Evolutionary conservation across 495 filamentous ascomycete species (phyloP).

Genomic region (Aspergillus panamensis): DNA sequence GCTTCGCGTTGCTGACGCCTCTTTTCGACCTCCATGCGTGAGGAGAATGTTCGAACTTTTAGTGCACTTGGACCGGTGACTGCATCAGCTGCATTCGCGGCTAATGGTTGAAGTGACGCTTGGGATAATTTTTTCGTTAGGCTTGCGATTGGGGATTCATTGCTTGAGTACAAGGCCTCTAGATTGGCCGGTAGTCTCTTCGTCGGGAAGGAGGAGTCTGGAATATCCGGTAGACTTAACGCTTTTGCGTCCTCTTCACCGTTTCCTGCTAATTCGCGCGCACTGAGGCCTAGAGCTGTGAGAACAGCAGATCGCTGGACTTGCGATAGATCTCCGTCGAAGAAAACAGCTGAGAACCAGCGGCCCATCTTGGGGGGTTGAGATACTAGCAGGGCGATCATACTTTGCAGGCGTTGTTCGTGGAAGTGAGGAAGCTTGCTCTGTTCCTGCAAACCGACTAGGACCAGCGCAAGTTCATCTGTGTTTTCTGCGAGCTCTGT

Average conservation of each 20-base stretch:
- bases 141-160: conserved; percentile 54
- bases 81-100: conserved; percentile 61
- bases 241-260: conserved; percentile 56
- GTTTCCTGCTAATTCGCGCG: conserved; percentile 83
- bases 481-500: conserved; percentile 81
- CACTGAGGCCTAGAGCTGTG: conserved; percentile 73
- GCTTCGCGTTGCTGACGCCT: conserved; percentile 51
- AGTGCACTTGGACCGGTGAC: conserved; percentile 75
- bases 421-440: conserved; percentile 58
- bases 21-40: conserved; percentile 64
- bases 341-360: conserved; percentile 82
- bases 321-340: conserved; percentile 86
- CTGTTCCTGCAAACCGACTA: conserved; percentile 79
- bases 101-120: conserved; percentile 73
- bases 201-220: conserved; percentile 62
- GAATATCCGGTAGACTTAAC: conserved; percentile 34
- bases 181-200: conserved; percentile 60
- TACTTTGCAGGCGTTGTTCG: conserved; percentile 71
- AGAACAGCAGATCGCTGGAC: conserved; percentile 78
- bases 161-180: conserved; percentile 46
- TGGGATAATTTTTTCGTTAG: conserved; percentile 61
- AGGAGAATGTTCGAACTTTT: conserved; percentile 78
- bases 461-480: conserved; percentile 70
- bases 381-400: conserved; percentile 78
- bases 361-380: conserved; percentile 73